Percentiles rank a stretch among this genome's conserved stretches.
Evolutionary conservation across 176 grass and related monocot species (phyloP).

Genomic region (Triticum urartu): DNA sequence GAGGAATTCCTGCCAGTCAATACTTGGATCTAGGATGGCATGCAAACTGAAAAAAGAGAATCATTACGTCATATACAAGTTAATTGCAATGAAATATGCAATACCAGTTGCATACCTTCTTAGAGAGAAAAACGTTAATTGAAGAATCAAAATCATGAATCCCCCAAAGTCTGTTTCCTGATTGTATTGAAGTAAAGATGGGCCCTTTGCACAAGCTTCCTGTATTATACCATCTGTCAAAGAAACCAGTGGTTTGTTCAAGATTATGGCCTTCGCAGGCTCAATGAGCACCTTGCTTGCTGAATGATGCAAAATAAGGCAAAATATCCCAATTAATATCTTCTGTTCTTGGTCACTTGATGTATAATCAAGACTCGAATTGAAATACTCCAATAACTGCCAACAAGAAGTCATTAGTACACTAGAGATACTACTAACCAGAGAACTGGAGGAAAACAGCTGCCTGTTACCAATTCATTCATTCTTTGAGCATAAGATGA

Average conservation of each 20-base stretch:
- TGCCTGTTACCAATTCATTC: neutral
- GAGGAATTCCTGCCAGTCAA: conserved; percentile 89
- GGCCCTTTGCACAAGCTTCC: conserved; percentile 69
- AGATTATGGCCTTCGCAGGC: conserved; percentile 74
- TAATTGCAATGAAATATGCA: conserved; percentile 33
- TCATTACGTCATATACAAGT: conserved; percentile 5
- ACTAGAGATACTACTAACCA: conserved; percentile 12
- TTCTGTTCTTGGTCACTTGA: conserved; percentile 51
- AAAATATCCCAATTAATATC: conserved; percentile 67
- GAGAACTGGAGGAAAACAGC: neutral
- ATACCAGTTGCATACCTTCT: conserved; percentile 57
- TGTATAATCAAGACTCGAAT: conserved; percentile 32
- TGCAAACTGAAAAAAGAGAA: conserved; percentile 58
- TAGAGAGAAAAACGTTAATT: conserved; percentile 71
- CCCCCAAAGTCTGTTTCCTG: conserved; percentile 72
- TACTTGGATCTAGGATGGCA: conserved; percentile 49
- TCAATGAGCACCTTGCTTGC: conserved; percentile 61
- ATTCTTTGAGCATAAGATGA: neutral
- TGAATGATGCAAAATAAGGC: conserved; percentile 72
- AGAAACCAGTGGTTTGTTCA: conserved; percentile 58
- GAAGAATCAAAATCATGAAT: conserved; percentile 63
- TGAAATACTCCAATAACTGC: conserved; percentile 73
- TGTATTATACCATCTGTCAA: conserved; percentile 61
- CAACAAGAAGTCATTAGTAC: conserved; percentile 16
- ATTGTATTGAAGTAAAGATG: conserved; percentile 66